Evolutionary conservation across 345 rosid species (phyloP), one percentile per base, ranked within the genome.

Genomic region (Citrus inodora): DNA sequence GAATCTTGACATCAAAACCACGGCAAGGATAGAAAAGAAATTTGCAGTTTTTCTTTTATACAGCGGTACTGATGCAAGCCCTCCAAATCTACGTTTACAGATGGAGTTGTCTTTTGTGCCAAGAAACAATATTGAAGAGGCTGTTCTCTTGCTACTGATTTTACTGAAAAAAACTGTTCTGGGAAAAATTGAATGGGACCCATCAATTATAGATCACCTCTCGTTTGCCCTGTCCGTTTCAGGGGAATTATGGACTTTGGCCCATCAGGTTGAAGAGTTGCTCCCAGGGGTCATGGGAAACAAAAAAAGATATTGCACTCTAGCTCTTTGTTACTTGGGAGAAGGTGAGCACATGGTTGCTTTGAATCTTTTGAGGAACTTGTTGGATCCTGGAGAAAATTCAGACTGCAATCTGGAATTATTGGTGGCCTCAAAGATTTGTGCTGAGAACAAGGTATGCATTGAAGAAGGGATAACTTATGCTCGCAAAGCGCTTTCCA

Each of bases 1-100:
- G 96, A 87, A 89, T 78, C 93, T 92, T 75, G 88, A 87, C 70
- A 73, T 63, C 1, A 83, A 87, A 70, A 90, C 92, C 32, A 85
- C 80, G 16, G 85, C 92, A 62, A 87, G 85, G 81, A 86, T 92
- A 64, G 89, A 92, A 71, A 90, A 87, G 78, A 88, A 87, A 46
- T 92, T 90, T 63, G 91, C 92, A 10, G 76, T 92, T 71, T 87
- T 87, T 71, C 93, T 92, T 82, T 83, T 92, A 70, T 92, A 92
- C 77, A 83, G 89, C 3, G 93, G 96, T 38, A 84, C 85, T 5
- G 92, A 88, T 81, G 93, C 93, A 80, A 80, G 86, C 76, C 89
- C 92, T 40, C 96, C 91, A 22, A 82, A 86, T 67, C 89, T 92
- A 68, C 91, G 90, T 38, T 89, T 85, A 22, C 93, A 90, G 82